phyloP scores from a whole-genome alignment of 257 asterid species.

The Rhazya stricta region DNA sequence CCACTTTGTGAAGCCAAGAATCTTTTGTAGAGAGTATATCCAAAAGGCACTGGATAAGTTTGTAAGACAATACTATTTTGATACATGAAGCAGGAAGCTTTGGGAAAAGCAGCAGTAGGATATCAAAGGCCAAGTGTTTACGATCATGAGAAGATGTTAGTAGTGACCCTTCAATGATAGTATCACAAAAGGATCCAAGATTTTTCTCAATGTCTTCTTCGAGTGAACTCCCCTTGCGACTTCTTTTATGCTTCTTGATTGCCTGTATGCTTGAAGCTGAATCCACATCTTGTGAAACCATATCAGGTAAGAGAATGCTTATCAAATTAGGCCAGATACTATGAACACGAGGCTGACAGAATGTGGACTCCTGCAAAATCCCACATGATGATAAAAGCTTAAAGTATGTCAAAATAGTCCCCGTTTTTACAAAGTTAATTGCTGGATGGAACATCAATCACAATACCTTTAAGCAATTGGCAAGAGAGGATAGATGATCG shows the following conservation, averaged over 20 bases:
- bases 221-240: conserved; percentile 53
- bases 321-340: conserved; percentile 79
- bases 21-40: conserved; percentile 77
- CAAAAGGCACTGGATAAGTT: conserved; percentile 79
- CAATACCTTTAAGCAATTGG: conserved; percentile 79
- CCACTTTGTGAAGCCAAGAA: conserved; percentile 89
- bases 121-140: conserved; percentile 78
- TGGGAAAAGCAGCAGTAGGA: conserved; percentile 63
- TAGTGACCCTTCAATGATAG: conserved; percentile 77
- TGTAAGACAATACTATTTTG: conserved; percentile 53
- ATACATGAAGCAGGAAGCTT: conserved; percentile 66
- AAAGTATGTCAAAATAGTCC: neutral
- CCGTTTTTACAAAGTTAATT: neutral
- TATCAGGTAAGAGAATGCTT: conserved; percentile 58
- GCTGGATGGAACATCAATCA: conserved; percentile 13
- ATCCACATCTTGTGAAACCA: conserved; percentile 48
- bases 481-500: conserved; percentile 50
- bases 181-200: conserved; percentile 59
- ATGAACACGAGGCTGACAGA: conserved; percentile 91
- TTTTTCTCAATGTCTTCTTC: conserved; percentile 71
- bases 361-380: conserved; percentile 74
- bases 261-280: conserved; percentile 39
- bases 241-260: conserved; percentile 67
- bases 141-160: conserved; percentile 90
- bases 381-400: neutral